Evolutionary conservation across 495 filamentous ascomycete species (phyloP), one percentile per base, ranked within the genome.

Genomic region (Neurospora sp.): DNA sequence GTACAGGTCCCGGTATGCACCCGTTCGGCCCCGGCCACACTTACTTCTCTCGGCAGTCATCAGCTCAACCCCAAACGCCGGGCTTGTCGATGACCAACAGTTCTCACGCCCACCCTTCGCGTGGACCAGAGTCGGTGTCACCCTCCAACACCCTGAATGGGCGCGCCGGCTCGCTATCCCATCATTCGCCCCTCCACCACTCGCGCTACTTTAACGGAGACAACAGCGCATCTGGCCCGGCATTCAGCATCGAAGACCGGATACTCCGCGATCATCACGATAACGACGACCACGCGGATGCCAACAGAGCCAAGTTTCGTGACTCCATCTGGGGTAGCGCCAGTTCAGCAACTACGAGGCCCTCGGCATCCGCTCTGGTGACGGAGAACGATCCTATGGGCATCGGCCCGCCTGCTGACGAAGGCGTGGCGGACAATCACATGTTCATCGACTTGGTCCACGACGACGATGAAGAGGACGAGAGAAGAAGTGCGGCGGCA

Each of bases 391-490:
- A 81, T 18, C 78, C 77, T 6, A 72, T 82, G 41, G 79, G 78
- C 6, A 79, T 79, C 14, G 77, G 75, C 22, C 72, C 77, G 3
- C 53, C 53, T 65, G 82, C 82, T 3, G 78, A 82, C 9, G 85
- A 84, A 48, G 83, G 83, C n/a, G 81, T 81, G 10, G 81, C 81
- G 10, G 84, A 85, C 16, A 82, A 85, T 71, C 83, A 81, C 76
- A 87, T 88, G 84, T 88, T 87, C 74, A 78, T 83, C 42, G 87
- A 87, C 40, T 73, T 88, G 16, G 85, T 84, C 0, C 84, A 87
- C 70, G 78, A 84, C 22, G 85, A 85, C 38, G 85, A 87, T 40
- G 84, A 85, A n/a, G 84, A 84, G 0, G 79, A 84, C 16, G 69
- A 68, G n/a, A 31, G 35, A 4, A 38, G n/a, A 72, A n/a, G 41